Conservation (phyloP, 2,329 filamentous ascomycete genomes). For the Fusarium xyrophilum region DNA sequence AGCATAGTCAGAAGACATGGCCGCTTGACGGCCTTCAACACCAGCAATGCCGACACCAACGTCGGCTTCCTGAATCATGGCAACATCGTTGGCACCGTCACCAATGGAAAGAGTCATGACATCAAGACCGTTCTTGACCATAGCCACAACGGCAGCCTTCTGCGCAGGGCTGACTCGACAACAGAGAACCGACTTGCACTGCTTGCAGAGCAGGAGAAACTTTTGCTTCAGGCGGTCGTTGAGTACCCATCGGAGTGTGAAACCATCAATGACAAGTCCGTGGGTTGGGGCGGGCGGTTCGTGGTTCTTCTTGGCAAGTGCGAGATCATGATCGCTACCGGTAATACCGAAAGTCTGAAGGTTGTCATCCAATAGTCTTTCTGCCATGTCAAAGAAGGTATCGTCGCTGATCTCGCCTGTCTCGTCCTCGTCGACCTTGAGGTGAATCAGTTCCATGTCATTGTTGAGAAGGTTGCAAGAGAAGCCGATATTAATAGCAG, state of each 20-base stretch:
- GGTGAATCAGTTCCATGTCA: slow-evolving; percentile 93
- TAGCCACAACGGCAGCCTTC: slow-evolving; percentile 93
- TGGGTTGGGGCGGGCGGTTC: slow-evolving; percentile 87
- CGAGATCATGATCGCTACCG: slow-evolving; percentile 85
- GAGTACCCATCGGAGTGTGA: slow-evolving; percentile 87
- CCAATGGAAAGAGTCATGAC: slow-evolving; percentile 96
- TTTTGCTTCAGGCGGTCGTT: slow-evolving; percentile 85
- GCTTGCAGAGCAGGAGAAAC: slow-evolving; percentile 93
- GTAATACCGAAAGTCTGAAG: slow-evolving; percentile 77
- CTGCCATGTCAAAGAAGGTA: slow-evolving; percentile 63
- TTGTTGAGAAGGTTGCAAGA: slow-evolving; percentile 98
- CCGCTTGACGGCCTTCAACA: slow-evolving; percentile 88
- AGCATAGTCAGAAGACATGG: slow-evolving; percentile 95
- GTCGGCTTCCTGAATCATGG: slow-evolving; percentile 97
- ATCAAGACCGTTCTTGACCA: slow-evolving; percentile 94
- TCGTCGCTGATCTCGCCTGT: slow-evolving; percentile 56
- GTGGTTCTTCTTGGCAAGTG: slow-evolving; percentile 79
- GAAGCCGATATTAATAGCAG: slow-evolving; percentile 99
- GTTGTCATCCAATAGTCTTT: slow-evolving; percentile 76
- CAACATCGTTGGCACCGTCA: slow-evolving; percentile 94
- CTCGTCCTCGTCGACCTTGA: slow-evolving; percentile 83
- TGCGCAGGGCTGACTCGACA: slow-evolving; percentile 97
- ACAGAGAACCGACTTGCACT: slow-evolving; percentile 95
- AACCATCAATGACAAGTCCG: slow-evolving; percentile 92
- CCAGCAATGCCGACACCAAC: slow-evolving; percentile 96